Conservation (phyloP, 2,329 filamentous ascomycete species). For the Mollisia scopiformis region DNA sequence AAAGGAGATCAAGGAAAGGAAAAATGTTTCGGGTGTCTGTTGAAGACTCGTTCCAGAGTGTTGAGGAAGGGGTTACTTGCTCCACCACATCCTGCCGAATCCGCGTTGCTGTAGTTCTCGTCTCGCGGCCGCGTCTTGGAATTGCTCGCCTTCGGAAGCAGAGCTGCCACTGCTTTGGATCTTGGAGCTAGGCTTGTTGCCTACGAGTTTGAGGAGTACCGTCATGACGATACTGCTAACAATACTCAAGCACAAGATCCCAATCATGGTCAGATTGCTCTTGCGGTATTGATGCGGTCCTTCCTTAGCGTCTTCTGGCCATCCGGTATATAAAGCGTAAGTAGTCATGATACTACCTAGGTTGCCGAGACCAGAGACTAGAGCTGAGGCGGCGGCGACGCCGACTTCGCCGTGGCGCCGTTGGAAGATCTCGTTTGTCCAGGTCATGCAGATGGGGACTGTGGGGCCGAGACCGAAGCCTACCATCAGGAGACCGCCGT, state of each 20-base stretch:
- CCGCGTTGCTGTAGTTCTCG: constrained; percentile 61
- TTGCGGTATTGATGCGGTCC: constrained; percentile 75
- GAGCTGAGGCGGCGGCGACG: constrained; percentile 81
- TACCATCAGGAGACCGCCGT: constrained; percentile 86
- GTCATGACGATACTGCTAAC: constrained; percentile 72
- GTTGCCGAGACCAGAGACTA: constrained; percentile 87
- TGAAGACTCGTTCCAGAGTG: constrained; percentile 24
- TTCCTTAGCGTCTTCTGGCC: constrained; percentile 73
- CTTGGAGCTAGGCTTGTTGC: constrained; percentile 54
- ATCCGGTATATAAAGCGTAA: constrained; percentile 86
- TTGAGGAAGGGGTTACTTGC: constrained; percentile 19
- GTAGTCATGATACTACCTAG: constrained; percentile 85
- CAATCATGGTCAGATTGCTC: constrained; percentile 88
- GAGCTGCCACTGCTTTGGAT: constrained; percentile 42
- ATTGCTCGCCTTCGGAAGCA: constrained; percentile 38
- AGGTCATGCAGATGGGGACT: constrained; percentile 91
- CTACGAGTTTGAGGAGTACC: constrained; percentile 61
- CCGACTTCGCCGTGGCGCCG: constrained; percentile 87
- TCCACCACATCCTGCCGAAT: constrained; percentile 47
- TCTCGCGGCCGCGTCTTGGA: constrained; percentile 63
- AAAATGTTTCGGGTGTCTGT: constrained; percentile 18
- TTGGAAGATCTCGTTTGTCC: constrained; percentile 91
- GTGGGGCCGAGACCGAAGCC: constrained; percentile 90
- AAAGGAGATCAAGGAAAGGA: not conserved
- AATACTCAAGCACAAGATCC: constrained; percentile 80